Evolutionary conservation across 169 alveolate genomes (phyloP).

Genomic region (Neospora caninum): DNA sequence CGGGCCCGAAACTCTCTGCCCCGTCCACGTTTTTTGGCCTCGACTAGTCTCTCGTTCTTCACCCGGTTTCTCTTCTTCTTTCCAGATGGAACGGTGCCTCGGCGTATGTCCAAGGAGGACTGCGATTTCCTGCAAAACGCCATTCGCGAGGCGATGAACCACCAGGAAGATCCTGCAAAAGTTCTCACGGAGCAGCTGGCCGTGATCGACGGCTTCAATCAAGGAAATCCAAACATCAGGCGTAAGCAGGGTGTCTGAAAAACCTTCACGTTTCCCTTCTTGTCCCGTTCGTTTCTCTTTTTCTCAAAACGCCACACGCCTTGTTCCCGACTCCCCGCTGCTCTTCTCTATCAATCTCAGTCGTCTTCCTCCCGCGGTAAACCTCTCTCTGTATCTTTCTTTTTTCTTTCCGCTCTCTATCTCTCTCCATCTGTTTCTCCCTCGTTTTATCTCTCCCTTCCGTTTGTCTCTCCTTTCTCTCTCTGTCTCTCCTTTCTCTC

Average conservation of each 20-base stretch:
- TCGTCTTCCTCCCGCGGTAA: too few species aligned
- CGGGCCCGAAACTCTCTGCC: not conserved
- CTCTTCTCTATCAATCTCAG: too few species aligned
- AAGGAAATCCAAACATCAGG: not conserved
- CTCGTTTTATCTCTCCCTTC: too few species aligned
- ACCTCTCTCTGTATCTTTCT: too few species aligned
- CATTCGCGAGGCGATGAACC: conserved; percentile 24
- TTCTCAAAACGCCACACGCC: too few species aligned
- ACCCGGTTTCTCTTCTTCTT: not conserved
- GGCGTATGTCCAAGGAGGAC: conserved; percentile 8
- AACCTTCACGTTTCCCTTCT: not conserved
- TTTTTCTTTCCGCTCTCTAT: too few species aligned
- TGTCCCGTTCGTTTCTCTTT: not conserved
- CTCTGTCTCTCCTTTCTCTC: too few species aligned
- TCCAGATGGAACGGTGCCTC: conserved; percentile 4
- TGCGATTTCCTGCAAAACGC: conserved; percentile 3
- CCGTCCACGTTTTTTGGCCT: not conserved
- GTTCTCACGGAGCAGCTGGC: conserved; percentile 9
- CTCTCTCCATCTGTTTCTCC: too few species aligned
- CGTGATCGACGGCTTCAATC: not conserved
- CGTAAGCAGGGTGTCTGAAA: not conserved
- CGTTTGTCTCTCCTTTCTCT: too few species aligned
- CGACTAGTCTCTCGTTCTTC: not conserved
- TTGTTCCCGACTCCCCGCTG: too few species aligned
- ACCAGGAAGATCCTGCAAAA: conserved; percentile 30